phyloP scores from a whole-genome alignment of 306 rosid genomes.

The Dalbergia oliveri region DNA sequence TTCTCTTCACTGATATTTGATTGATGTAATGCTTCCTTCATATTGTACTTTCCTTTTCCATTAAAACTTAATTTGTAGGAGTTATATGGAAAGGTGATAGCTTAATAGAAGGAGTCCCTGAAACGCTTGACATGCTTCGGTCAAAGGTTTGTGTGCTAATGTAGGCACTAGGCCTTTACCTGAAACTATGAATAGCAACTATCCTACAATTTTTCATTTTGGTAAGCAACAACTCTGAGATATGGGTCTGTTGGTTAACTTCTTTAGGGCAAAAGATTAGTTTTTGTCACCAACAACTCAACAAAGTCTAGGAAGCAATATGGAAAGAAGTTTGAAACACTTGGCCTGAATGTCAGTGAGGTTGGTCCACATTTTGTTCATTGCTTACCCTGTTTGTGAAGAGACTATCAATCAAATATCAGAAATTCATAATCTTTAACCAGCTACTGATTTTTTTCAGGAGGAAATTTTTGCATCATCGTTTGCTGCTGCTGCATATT shows the following conservation, averaged over 20 bases:
- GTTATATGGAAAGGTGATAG: constrained; percentile 99
- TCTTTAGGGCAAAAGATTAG: constrained; percentile 89
- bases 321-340: constrained; percentile 97
- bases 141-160: constrained; percentile 73
- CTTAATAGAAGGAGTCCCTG: constrained; percentile 93
- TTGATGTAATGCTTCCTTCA: constrained; percentile 20
- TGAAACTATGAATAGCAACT: constrained; percentile 28
- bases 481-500: constrained; percentile 96
- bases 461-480: constrained; percentile 99
- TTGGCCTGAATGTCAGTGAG: constrained; percentile 87
- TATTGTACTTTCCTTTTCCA: background rate
- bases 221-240: background rate
- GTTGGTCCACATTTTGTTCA: constrained; percentile 55
- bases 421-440: constrained; percentile 22
- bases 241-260: constrained; percentile 26
- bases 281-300: constrained; percentile 97
- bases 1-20: too few relatives aligned
- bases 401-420: constrained; percentile 23
- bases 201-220: background rate
- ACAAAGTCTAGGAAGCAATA: constrained; percentile 99
- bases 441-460: constrained; percentile 51
- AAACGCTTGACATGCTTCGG: constrained; percentile 92
- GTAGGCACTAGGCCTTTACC: constrained; percentile 37
- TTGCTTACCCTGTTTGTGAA: constrained; percentile 22
- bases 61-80: constrained; percentile 61